Percentiles rank a stretch among this genome's conserved stretches.
Evolutionary conservation across 208 protist genomes (phyloP).

Genomic region (Leishmania aethiopica): DNA sequence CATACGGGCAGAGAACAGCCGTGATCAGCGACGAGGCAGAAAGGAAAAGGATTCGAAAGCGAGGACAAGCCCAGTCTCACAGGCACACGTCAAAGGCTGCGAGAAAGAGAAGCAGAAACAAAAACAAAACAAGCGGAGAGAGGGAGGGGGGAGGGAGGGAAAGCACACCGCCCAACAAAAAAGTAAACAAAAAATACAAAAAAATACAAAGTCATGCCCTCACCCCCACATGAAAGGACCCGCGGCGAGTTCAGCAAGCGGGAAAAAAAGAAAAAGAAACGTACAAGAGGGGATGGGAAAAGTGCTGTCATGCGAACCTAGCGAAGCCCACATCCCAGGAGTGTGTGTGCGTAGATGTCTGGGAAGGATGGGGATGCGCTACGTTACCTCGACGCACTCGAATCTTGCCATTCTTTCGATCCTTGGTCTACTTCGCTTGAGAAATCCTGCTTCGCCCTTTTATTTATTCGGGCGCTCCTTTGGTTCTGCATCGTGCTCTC

Average conservation of each 20-base stretch:
- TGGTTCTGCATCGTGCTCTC: not conserved
- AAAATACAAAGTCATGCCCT: too few species aligned
- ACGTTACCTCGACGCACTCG: not conserved
- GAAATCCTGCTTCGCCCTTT: not conserved
- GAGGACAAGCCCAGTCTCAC: not conserved
- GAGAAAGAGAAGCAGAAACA: not conserved
- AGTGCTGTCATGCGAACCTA: not conserved
- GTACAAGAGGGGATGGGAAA: not conserved
- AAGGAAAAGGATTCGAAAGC: not conserved
- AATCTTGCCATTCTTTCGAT: not conserved
- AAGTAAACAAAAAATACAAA: too few species aligned
- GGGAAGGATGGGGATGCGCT: not conserved
- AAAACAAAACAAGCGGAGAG: not conserved
- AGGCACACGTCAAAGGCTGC: not conserved
- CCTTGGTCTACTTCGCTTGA: not conserved
- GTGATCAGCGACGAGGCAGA: too few species aligned
- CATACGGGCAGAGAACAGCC: not conserved
- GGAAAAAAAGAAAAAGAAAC: not conserved
- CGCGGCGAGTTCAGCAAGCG: not conserved
- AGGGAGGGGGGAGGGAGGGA: not conserved
- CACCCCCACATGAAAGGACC: not conserved
- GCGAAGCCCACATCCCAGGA: not conserved
- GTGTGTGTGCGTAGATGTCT: not conserved
- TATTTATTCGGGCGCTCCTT: not conserved
- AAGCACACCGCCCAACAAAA: not conserved